Evolutionary conservation across 2,329 filamentous ascomycete genomes (phyloP).

Genomic region (Ophiostoma novo-ulmi): DNA sequence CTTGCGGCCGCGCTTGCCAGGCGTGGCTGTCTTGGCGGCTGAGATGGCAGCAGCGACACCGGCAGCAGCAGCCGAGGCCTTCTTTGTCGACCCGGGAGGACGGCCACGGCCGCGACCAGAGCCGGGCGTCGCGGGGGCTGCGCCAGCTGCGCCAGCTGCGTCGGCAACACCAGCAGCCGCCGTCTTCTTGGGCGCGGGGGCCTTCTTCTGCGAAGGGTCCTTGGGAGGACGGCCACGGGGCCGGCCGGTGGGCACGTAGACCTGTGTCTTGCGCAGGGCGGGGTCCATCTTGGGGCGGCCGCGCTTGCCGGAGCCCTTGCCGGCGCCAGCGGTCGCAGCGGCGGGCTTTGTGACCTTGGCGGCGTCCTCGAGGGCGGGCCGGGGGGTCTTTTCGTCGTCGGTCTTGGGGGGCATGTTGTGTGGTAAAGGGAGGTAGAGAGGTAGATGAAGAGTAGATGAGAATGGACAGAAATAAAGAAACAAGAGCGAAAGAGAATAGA

Average conservation of each 20-base stretch:
- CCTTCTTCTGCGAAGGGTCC: slow-evolving; percentile 27
- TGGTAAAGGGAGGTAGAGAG: background rate
- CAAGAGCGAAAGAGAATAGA: background rate
- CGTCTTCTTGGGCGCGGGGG: slow-evolving; percentile 20
- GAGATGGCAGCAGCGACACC: slow-evolving; percentile 18
- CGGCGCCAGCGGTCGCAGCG: background rate
- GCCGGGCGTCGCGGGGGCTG: slow-evolving; percentile 13
- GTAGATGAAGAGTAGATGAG: background rate
- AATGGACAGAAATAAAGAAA: background rate
- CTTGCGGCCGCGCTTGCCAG: slow-evolving; percentile 28
- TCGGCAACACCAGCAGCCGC: background rate
- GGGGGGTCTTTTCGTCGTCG: slow-evolving; percentile 21
- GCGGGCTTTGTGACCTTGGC: slow-evolving; percentile 28
- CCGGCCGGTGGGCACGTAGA: slow-evolving; percentile 29
- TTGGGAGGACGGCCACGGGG: slow-evolving; percentile 29
- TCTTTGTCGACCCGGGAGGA: slow-evolving; percentile 26
- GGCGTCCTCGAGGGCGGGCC: slow-evolving; percentile 27
- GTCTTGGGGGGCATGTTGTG: slow-evolving; percentile 26
- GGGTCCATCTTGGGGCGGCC: slow-evolving; percentile 30
- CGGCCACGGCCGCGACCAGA: slow-evolving; percentile 27
- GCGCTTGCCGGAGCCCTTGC: slow-evolving; percentile 28
- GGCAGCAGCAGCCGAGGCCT: slow-evolving; percentile 17
- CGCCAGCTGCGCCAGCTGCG: background rate
- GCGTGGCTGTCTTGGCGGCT: slow-evolving; percentile 20
- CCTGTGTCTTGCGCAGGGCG: slow-evolving; percentile 28